Evolutionary conservation across 805 yeast species (phyloP).

Genomic region (Alloascoidea africana): DNA sequence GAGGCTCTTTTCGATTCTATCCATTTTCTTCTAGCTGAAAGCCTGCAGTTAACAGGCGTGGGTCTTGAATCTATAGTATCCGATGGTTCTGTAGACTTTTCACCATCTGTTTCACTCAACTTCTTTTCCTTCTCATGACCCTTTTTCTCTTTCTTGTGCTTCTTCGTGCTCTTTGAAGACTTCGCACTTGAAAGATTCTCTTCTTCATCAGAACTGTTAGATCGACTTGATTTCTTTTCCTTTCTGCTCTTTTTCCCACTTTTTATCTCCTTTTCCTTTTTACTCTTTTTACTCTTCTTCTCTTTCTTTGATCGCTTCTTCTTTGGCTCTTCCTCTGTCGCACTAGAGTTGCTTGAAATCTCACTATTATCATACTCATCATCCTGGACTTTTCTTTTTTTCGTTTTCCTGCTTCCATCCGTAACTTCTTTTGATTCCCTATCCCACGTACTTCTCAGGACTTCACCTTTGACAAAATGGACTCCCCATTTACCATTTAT

Average conservation of each 20-base stretch:
- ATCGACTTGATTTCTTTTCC: slow-evolving; percentile 10
- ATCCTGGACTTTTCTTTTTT: slow-evolving; percentile 2
- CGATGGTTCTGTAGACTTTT: slow-evolving; percentile 16
- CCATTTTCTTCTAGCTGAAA: slow-evolving; percentile 74
- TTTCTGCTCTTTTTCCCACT: slow-evolving; percentile 13
- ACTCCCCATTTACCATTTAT: slow-evolving; percentile 84
- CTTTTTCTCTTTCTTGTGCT: slow-evolving; percentile 14
- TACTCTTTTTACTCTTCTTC: slow-evolving; percentile 18
- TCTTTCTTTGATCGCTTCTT: slow-evolving; percentile 11
- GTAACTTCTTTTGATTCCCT: slow-evolving; percentile 25
- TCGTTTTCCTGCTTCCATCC: slow-evolving; percentile 13
- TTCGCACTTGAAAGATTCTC: slow-evolving; percentile 11
- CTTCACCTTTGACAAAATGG: slow-evolving; percentile 75
- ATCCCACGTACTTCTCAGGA: slow-evolving; percentile 74
- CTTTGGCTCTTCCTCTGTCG: slow-evolving; percentile 4
- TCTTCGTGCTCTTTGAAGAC: slow-evolving; percentile 14
- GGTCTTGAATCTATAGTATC: slow-evolving; percentile 15
- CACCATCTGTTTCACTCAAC: slow-evolving; percentile 16
- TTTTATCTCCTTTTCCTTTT: slow-evolving; percentile 11
- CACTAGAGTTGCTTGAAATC: no score
- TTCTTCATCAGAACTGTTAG: slow-evolving; percentile 5
- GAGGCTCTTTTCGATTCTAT: slow-evolving; percentile 86
- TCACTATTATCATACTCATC: neutral
- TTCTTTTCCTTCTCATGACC: slow-evolving; percentile 15
- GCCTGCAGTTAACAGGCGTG: slow-evolving; percentile 33